Conservation (phyloP, 345 rosid genomes). For the Diplotaxis tenuifolia region DNA sequence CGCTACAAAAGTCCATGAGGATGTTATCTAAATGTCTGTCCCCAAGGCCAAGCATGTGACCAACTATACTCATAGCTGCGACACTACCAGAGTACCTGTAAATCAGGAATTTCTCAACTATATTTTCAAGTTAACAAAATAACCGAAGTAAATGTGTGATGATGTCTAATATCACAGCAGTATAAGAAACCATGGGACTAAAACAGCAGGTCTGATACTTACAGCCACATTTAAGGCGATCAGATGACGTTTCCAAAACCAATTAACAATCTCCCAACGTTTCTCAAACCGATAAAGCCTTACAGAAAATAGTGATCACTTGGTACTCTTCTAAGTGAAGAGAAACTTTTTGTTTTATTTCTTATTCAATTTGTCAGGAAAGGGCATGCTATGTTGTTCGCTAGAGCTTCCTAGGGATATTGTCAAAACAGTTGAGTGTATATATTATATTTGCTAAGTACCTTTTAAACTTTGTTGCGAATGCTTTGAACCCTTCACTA, state of each 20-base stretch:
- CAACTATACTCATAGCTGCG: conserved; percentile 97
- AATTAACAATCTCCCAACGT: conserved; percentile 1
- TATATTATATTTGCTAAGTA: conserved; percentile 27
- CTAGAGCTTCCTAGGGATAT: neutral
- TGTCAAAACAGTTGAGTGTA: neutral
- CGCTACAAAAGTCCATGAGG: conserved; percentile 83
- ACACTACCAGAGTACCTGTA: conserved; percentile 86
- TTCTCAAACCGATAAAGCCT: conserved; percentile 10
- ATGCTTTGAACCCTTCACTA: conserved; percentile 93
- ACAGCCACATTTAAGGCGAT: neutral
- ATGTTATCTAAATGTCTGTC: conserved; percentile 95
- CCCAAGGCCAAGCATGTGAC: conserved; percentile 88
- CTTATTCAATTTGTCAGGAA: conserved; percentile 4
- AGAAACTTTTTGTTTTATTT: neutral
- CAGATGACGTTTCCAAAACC: neutral
- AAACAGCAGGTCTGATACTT: neutral
- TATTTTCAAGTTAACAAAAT: neutral
- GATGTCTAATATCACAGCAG: conserved; percentile 1
- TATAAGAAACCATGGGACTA: conserved; percentile 10
- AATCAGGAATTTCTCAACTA: conserved; percentile 21
- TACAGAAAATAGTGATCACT: conserved; percentile 5
- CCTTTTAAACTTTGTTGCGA: conserved; percentile 80
- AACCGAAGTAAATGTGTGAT: neutral
- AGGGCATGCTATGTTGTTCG: conserved; percentile 3
- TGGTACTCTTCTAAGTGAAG: neutral